A percentile compares a stretch with the other conserved stretches of the same genome.
Evolutionary conservation across 768 basidiomycete species (phyloP).

Genomic region (Cyathus striatus): DNA sequence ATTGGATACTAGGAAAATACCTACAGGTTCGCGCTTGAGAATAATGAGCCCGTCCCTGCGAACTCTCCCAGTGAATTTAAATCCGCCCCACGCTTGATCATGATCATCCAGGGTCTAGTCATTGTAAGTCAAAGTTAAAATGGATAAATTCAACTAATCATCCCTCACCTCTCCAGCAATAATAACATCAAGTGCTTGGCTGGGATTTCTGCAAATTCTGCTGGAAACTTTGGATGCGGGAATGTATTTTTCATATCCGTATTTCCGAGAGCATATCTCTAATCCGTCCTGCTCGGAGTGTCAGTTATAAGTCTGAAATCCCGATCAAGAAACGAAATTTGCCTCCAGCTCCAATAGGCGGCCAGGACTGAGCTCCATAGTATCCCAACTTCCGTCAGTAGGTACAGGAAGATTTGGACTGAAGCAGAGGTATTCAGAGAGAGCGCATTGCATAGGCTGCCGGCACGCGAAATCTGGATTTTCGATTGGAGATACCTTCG

Average conservation of each 20-base stretch:
- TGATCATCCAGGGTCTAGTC: constrained; percentile 47
- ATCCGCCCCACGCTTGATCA: constrained; percentile 64
- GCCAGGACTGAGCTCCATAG: constrained; percentile 8
- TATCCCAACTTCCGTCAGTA: constrained; percentile 7
- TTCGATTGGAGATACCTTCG: too few relatives aligned
- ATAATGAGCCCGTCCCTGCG: constrained; percentile 54
- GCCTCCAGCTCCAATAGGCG: neutral
- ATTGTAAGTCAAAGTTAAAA: constrained; percentile 9
- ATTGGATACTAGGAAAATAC: constrained; percentile 11
- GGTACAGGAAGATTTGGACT: constrained; percentile 28
- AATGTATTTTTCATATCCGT: constrained; percentile 18
- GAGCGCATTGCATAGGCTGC: constrained; percentile 44
- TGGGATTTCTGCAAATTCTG: constrained; percentile 5
- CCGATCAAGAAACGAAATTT: neutral
- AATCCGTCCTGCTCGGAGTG: constrained; percentile 5
- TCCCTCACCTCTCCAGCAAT: constrained; percentile 37
- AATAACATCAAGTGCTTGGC: constrained; percentile 23
- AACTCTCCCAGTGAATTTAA: constrained; percentile 53
- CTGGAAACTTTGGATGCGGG: constrained; percentile 2
- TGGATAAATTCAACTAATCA: constrained; percentile 1
- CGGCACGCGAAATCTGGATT: constrained; percentile 31
- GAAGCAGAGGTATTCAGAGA: constrained; percentile 40
- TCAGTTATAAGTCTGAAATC: neutral
- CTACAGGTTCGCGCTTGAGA: constrained; percentile 58
- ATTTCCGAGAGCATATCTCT: constrained; percentile 13